Percentiles rank a stretch among this genome's conserved stretches.
phyloP scores from a whole-genome alignment of 2,329 filamentous ascomycete genomes.

The Xylariaceae sp. region DNA sequence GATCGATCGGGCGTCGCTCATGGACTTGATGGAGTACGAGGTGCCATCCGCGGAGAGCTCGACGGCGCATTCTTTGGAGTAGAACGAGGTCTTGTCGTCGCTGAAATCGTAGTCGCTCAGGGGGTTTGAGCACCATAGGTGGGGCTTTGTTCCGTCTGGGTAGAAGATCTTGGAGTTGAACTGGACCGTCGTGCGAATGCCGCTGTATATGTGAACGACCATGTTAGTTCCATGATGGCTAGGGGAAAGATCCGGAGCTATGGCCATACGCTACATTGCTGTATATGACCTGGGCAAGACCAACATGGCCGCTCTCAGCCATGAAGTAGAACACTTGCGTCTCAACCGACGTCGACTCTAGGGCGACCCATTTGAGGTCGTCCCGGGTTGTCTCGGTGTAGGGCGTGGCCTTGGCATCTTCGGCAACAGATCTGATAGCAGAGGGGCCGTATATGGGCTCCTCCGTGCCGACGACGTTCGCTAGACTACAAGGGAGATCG shows the following conservation, averaged over 20 bases:
- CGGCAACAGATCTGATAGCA: constrained; percentile 79
- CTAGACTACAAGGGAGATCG: constrained; percentile 44
- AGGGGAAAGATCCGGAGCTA: background rate
- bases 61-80: constrained; percentile 77
- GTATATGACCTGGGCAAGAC: constrained; percentile 88
- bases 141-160: constrained; percentile 63
- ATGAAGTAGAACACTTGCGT: constrained; percentile 92
- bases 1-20: constrained; percentile 71
- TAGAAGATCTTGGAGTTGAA: constrained; percentile 94
- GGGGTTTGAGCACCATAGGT: constrained; percentile 78
- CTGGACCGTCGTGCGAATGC: constrained; percentile 83
- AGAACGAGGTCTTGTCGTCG: constrained; percentile 76
- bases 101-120: constrained; percentile 78
- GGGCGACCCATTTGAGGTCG: constrained; percentile 74
- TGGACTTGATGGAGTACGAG: constrained; percentile 83
- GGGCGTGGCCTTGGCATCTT: constrained; percentile 70
- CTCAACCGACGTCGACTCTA: constrained; percentile 86
- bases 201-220: constrained; percentile 46
- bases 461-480: constrained; percentile 86
- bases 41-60: constrained; percentile 81
- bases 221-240: constrained; percentile 20
- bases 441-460: constrained; percentile 91
- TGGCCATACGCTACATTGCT: constrained; percentile 82
- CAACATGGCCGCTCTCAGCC: constrained; percentile 69
- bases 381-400: constrained; percentile 75